A percentile compares a stretch with the other conserved stretches of the same genome.
Evolutionary conservation across 2,329 filamentous ascomycete genomes (phyloP).

Genomic region (Talaromyces albobiverticillius): DNA sequence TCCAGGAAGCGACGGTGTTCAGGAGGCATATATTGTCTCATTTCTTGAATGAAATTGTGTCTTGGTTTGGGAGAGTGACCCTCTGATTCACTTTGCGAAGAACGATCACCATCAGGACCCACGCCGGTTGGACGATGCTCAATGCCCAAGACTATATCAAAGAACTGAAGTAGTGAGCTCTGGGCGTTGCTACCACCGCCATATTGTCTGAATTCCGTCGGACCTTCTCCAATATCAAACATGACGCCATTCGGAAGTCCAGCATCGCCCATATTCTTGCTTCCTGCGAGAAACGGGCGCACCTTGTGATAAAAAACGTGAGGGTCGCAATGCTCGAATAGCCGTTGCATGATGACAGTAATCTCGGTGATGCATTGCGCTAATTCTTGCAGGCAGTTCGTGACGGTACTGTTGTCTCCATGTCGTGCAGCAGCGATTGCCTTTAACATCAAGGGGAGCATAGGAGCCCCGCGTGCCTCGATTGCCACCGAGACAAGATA

Average conservation of each 20-base stretch:
- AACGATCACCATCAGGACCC: slow-evolving; percentile 42
- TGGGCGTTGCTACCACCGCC: slow-evolving; percentile 95
- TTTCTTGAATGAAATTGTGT: slow-evolving; percentile 93
- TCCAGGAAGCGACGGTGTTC: slow-evolving; percentile 85
- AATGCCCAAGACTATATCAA: slow-evolving; percentile 85
- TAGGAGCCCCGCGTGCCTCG: slow-evolving; percentile 83
- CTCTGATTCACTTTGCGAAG: slow-evolving; percentile 46
- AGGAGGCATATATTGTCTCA: slow-evolving; percentile 96
- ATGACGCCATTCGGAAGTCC: slow-evolving; percentile 83
- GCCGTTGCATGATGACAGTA: slow-evolving; percentile 71
- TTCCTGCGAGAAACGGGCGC: slow-evolving; percentile 90
- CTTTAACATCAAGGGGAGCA: slow-evolving; percentile 82
- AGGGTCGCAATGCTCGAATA: slow-evolving; percentile 95
- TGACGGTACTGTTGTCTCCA: slow-evolving; percentile 68
- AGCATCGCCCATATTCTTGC: slow-evolving; percentile 96
- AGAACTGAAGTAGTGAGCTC: slow-evolving; percentile 95
- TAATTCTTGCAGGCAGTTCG: slow-evolving; percentile 72
- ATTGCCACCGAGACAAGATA: slow-evolving; percentile 95
- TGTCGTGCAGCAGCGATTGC: slow-evolving; percentile 77
- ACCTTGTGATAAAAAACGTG: slow-evolving; percentile 95
- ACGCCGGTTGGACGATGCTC: slow-evolving; percentile 88
- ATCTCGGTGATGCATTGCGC: slow-evolving; percentile 87
- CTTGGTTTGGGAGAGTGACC: slow-evolving; percentile 51
- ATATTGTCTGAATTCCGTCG: slow-evolving; percentile 73
- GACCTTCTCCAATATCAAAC: slow-evolving; percentile 76